phyloP scores from a whole-genome alignment of 495 filamentous ascomycete species.

The Aspergillus avenaceus region DNA sequence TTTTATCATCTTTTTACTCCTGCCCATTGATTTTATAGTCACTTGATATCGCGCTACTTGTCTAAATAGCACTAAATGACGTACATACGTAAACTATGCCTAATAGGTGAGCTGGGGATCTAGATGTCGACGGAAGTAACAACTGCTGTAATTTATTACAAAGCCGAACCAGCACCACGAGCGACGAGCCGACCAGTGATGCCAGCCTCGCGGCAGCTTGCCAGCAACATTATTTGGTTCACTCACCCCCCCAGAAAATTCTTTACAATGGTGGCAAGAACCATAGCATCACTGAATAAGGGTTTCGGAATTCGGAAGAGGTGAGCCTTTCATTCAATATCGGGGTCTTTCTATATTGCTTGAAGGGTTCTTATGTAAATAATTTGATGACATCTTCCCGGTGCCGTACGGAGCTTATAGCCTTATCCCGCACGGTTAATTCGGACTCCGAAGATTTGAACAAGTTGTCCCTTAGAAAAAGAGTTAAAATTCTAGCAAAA shows the following conservation, averaged over 20 bases:
- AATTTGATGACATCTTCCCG: not conserved
- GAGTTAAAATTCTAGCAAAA: not conserved
- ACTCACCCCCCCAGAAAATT: not conserved
- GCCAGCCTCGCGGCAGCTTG: slow-evolving; percentile 9
- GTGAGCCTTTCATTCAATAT: not conserved
- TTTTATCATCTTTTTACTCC: not conserved
- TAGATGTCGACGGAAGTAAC: not conserved
- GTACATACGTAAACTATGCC: too few species aligned
- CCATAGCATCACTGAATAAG: not conserved
- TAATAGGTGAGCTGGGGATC: too few species aligned
- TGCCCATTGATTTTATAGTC: too few species aligned
- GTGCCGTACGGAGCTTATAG: not conserved
- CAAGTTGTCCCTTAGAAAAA: not conserved
- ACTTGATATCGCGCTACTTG: not conserved
- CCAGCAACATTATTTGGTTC: slow-evolving; percentile 2
- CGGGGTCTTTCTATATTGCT: not conserved
- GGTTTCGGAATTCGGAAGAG: slow-evolving; percentile 5
- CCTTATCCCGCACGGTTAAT: slow-evolving; percentile 5
- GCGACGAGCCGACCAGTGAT: not conserved
- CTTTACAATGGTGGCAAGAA: slow-evolving; percentile 3
- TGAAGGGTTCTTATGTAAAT: not conserved
- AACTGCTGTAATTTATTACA: not conserved
- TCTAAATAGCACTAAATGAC: not conserved
- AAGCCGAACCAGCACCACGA: not conserved
- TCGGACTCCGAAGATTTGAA: not conserved